Conservation (phyloP, 345 rosid species). For the Eucalyptus guilfoylei region DNA sequence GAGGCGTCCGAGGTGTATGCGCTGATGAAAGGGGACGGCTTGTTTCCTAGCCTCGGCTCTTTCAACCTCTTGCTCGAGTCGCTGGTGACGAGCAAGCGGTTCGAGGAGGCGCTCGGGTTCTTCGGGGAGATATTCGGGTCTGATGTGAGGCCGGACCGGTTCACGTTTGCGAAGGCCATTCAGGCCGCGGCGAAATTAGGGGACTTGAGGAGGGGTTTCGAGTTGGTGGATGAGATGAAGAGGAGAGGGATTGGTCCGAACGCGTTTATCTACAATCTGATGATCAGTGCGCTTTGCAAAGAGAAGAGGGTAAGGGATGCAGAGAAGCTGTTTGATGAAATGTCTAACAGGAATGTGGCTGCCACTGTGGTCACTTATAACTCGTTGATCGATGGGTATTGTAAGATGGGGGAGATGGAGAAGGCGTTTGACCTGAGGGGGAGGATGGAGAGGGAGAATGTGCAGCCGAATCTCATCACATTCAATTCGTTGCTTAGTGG, state of each 20-base stretch:
- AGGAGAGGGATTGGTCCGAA: constrained; percentile 22
- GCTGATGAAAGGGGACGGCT: constrained; percentile 32
- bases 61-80: constrained; percentile 26
- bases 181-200: constrained; percentile 62
- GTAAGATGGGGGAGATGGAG: constrained; percentile 47
- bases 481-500: constrained; percentile 62
- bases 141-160: constrained; percentile 40
- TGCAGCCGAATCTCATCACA: constrained; percentile 46
- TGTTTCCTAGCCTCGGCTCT: constrained; percentile 26
- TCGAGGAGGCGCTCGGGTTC: constrained; percentile 23
- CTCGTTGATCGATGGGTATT: constrained; percentile 61
- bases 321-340: constrained; percentile 61
- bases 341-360: constrained; percentile 20
- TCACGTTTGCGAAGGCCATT: constrained; percentile 56
- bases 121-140: constrained; percentile 32
- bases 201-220: constrained; percentile 36
- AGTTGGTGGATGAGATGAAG: constrained; percentile 46
- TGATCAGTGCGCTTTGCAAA: constrained; percentile 50
- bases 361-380: constrained; percentile 49
- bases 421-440: constrained; percentile 31
- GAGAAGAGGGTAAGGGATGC: constrained; percentile 47
- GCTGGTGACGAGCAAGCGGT: constrained; percentile 25
- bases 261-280: constrained; percentile 52
- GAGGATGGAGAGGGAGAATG: constrained; percentile 37
- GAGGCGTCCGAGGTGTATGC: constrained; percentile 35